These are phyloP conservation scores for Bjerkandera adusta DNA, from an alignment of 1,284 basidiomycete genomes.

Conservation along the genomic window DNA sequence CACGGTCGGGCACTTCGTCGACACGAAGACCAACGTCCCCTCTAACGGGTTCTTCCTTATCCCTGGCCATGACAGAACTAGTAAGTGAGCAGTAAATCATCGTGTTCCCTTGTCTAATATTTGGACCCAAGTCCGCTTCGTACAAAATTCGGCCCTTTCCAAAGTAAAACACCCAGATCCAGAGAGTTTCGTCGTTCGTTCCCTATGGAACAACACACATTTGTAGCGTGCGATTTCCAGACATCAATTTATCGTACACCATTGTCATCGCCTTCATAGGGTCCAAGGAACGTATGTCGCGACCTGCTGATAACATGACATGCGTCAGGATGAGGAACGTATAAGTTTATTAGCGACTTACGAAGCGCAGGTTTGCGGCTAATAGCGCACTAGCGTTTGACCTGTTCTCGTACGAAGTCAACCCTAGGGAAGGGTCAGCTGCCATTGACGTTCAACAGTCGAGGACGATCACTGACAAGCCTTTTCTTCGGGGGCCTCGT, in stretches of 20 bases:
- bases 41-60: constrained; percentile 54
- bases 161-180: constrained; percentile 35
- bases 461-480: not conserved
- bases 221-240: constrained; percentile 1
- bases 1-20: constrained; percentile 53
- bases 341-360: too few species aligned
- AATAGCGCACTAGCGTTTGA: too few species aligned
- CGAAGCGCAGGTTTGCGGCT: too few species aligned
- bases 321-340: too few species aligned
- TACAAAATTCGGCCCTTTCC: constrained; percentile 39
- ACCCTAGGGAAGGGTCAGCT: not conserved
- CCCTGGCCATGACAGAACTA: constrained; percentile 45
- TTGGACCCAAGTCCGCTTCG: constrained; percentile 47
- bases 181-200: constrained; percentile 49
- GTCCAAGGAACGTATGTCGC: too few species aligned
- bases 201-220: constrained; percentile 58
- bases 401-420: too few species aligned
- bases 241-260: not conserved
- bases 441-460: not conserved
- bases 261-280: too few species aligned
- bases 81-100: not conserved
- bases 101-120: too few species aligned
- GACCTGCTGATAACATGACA: too few species aligned
- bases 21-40: constrained; percentile 37
- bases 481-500: constrained; percentile 1